Conservation (phyloP, 2,329 filamentous ascomycete genomes). For the Ascochyta fabae region DNA sequence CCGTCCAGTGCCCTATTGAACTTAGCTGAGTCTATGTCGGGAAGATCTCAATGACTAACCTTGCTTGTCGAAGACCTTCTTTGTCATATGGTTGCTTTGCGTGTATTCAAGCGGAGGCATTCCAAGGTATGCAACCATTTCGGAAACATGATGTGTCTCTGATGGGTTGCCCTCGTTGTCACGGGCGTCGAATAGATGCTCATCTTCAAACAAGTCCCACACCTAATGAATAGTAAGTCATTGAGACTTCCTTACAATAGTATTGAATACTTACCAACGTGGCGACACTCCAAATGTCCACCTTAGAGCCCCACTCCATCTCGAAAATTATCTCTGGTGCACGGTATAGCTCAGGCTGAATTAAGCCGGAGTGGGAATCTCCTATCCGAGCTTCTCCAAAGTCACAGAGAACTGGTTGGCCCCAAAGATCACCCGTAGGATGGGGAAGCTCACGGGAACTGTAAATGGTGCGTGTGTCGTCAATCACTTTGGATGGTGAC, state of each 20-base stretch:
- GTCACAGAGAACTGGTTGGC: conserved; percentile 48
- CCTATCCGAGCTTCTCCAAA: conserved; percentile 47
- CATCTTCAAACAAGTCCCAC: conserved; percentile 50
- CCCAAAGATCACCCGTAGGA: conserved; percentile 37
- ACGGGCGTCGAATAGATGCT: conserved; percentile 42
- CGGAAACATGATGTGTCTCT: conserved; percentile 39
- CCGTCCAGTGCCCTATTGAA: conserved; percentile 27
- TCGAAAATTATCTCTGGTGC: conserved; percentile 51
- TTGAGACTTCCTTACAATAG: conserved; percentile 16
- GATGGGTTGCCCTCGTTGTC: conserved; percentile 33
- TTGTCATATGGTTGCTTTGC: conserved; percentile 29
- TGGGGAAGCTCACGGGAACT: conserved; percentile 38
- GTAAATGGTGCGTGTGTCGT: conserved; percentile 30
- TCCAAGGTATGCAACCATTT: conserved; percentile 40
- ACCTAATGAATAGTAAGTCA: conserved; percentile 29
- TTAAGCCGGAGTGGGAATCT: conserved; percentile 35
- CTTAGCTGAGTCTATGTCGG: conserved; percentile 22
- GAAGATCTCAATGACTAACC: conserved; percentile 25
- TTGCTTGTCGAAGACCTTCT: conserved; percentile 31
- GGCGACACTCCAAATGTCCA: conserved; percentile 52
- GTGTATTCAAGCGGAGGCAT: conserved; percentile 32
- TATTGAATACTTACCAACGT: conserved; percentile 41
- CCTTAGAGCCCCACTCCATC: conserved; percentile 46
- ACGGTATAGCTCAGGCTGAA: conserved; percentile 50
- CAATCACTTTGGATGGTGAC: conserved; percentile 49